Conservation (phyloP, 179 eudicot species). For the Pouteria campechiana region DNA sequence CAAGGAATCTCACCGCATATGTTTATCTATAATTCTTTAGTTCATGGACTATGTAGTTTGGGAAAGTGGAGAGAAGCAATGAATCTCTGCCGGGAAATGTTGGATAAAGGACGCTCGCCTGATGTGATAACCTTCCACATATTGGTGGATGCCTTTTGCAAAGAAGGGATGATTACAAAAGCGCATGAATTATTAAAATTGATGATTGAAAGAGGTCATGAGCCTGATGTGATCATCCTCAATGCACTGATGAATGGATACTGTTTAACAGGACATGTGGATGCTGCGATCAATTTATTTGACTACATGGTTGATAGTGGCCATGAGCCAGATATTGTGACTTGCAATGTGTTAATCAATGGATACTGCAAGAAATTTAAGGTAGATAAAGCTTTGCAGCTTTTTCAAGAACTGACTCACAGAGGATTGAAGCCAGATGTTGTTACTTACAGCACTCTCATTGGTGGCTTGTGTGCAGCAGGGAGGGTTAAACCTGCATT, state of each 20-base stretch:
- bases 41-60: too few species aligned
- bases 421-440: constrained; percentile 64
- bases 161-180: constrained; percentile 39
- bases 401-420: constrained; percentile 52
- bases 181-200: constrained; percentile 66
- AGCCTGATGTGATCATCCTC: constrained; percentile 77
- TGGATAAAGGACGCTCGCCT: not conserved
- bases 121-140: constrained; percentile 50
- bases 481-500: too few species aligned
- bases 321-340: constrained; percentile 62
- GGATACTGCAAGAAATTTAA: constrained; percentile 72
- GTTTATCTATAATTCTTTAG: too few species aligned
- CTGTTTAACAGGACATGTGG: constrained; percentile 52
- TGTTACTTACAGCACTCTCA: too few species aligned
- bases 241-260: constrained; percentile 64
- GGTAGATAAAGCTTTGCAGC: constrained; percentile 53
- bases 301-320: constrained; percentile 72
- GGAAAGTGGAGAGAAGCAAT: too few species aligned
- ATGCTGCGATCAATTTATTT: constrained; percentile 69
- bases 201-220: constrained; percentile 93
- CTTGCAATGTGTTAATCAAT: constrained; percentile 65
- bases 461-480: too few species aligned
- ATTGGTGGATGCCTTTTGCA: constrained; percentile 55
- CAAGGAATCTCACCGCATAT: too few species aligned
- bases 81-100: not conserved